Evolutionary conservation across 768 basidiomycete genomes (phyloP).

Genomic region (Rhodosporidiobolus odoratus): DNA sequence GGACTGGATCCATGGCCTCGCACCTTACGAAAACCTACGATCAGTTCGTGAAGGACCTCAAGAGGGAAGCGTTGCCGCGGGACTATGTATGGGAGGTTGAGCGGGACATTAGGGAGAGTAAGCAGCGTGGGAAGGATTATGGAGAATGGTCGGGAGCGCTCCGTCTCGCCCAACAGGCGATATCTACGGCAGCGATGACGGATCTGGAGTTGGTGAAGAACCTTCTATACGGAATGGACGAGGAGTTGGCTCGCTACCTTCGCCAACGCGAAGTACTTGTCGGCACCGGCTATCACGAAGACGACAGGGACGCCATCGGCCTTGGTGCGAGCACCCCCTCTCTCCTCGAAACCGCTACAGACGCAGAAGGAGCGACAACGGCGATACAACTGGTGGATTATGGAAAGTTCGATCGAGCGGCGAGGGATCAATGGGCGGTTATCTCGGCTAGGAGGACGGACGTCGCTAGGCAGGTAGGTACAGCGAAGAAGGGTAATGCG

Average conservation of each 20-base stretch:
- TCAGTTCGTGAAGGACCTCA: not conserved
- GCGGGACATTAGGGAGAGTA: not conserved
- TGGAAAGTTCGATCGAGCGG: not conserved
- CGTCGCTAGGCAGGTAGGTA: not conserved
- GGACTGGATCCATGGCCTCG: not conserved
- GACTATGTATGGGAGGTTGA: conserved; percentile 12
- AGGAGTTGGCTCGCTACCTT: not conserved
- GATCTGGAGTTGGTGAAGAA: not conserved
- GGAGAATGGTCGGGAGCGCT: not conserved
- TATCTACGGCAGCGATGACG: not conserved
- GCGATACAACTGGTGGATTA: not conserved
- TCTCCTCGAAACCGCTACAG: not conserved
- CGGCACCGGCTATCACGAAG: not conserved
- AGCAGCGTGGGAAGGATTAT: not conserved
- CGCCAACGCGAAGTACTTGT: not conserved
- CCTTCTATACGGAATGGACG: conserved; percentile 11
- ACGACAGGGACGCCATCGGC: not conserved
- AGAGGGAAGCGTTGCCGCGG: not conserved
- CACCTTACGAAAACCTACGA: conserved; percentile 1
- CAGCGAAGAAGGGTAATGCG: not conserved
- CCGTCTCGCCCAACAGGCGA: not conserved
- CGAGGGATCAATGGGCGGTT: not conserved
- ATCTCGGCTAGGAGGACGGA: not conserved
- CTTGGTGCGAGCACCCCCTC: not conserved
- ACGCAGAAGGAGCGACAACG: not conserved